Conservation (phyloP, 1,284 basidiomycete genomes). For the Kalmanozyma brasiliensis region DNA sequence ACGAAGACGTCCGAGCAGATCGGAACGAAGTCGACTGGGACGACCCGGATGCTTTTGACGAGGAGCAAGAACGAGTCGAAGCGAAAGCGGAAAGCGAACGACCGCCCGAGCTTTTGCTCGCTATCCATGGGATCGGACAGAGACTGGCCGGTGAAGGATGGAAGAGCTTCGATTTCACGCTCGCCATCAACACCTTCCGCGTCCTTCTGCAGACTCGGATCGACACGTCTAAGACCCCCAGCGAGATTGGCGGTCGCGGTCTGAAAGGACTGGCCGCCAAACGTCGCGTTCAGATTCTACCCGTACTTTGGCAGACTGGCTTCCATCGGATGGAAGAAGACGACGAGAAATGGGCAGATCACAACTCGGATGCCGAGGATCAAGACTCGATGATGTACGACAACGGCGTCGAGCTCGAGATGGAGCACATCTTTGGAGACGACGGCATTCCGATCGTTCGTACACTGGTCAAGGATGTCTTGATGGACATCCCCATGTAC, state of each 20-base stretch:
- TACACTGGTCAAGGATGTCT: constrained; percentile 63
- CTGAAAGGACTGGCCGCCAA: constrained; percentile 45
- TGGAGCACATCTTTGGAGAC: constrained; percentile 51
- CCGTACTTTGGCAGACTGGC: constrained; percentile 73
- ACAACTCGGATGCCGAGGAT: constrained; percentile 44
- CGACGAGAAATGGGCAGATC: constrained; percentile 68
- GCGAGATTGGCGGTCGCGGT: constrained; percentile 53
- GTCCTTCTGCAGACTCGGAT: constrained; percentile 51
- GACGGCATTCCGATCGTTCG: constrained; percentile 56
- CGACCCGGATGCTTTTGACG: constrained; percentile 47
- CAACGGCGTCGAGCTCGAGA: constrained; percentile 69
- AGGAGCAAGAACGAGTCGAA: constrained; percentile 38
- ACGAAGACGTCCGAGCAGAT: constrained; percentile 11
- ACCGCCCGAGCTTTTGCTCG: constrained; percentile 39
- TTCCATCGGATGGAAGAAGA: constrained; percentile 69
- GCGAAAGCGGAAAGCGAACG: constrained; percentile 25
- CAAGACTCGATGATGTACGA: constrained; percentile 47
- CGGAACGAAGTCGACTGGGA: constrained; percentile 34
- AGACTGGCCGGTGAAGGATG: constrained; percentile 53
- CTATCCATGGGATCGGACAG: constrained; percentile 64
- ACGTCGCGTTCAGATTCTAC: constrained; percentile 71
- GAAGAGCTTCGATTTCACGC: constrained; percentile 51
- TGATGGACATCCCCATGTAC: constrained; percentile 71
- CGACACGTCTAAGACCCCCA: constrained; percentile 42
- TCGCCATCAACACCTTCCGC: constrained; percentile 55